Percentiles rank a stretch among this genome's conserved stretches.
phyloP scores from a whole-genome alignment of 306 rosid species.

The Dalbergia oliveri region DNA sequence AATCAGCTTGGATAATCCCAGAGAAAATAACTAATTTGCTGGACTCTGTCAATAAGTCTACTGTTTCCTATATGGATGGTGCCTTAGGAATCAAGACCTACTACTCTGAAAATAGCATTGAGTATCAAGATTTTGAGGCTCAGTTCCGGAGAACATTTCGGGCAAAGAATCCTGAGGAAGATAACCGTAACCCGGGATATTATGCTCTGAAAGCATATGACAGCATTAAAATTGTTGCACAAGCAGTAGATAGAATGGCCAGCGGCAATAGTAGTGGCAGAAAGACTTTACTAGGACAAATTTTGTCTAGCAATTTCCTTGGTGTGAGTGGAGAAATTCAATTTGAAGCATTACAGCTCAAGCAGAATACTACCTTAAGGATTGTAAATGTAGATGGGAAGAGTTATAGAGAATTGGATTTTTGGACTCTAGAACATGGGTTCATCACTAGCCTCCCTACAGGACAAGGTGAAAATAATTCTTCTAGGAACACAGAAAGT shows the following conservation, averaged over 20 bases:
- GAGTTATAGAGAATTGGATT: constrained; percentile 60
- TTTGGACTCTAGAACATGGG: constrained; percentile 58
- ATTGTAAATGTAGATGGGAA: constrained; percentile 63
- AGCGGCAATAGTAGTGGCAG: constrained; percentile 23
- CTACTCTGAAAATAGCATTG: constrained; percentile 48
- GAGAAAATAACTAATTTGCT: constrained; percentile 64
- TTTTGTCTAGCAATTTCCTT: constrained; percentile 48
- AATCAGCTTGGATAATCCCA: constrained; percentile 74
- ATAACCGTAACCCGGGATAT: constrained; percentile 59
- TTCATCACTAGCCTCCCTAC: constrained; percentile 40
- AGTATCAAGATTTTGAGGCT: constrained; percentile 52
- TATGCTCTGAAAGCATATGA: constrained; percentile 74
- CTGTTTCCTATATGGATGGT: constrained; percentile 67
- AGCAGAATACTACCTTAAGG: constrained; percentile 48
- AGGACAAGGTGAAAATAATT: constrained; percentile 25
- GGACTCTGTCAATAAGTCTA: constrained; percentile 53
- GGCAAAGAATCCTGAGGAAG: constrained; percentile 53
- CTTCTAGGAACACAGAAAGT: constrained; percentile 27
- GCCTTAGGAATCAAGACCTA: constrained; percentile 70
- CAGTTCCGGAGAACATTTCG: constrained; percentile 53
- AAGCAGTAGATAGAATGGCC: constrained; percentile 52
- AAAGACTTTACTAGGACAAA: constrained; percentile 26
- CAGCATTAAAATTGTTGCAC: constrained; percentile 56
- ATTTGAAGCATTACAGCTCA: constrained; percentile 55
- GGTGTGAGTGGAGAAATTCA: constrained; percentile 72